Evolutionary conservation across 352 stramenopile genomes (phyloP).

Genomic region (Phytophthora melonis): DNA sequence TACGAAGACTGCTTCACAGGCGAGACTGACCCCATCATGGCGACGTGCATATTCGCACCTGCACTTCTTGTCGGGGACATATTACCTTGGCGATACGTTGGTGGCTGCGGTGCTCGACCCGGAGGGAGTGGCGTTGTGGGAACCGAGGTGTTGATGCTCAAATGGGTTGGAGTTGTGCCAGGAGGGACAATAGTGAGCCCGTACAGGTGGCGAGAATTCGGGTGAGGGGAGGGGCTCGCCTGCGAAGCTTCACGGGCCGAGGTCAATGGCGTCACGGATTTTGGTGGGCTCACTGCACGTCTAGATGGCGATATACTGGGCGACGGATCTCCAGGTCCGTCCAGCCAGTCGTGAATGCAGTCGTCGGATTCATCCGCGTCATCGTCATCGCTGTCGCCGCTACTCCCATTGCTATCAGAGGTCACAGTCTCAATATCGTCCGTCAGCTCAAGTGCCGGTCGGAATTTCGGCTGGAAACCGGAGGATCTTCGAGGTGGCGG

Average conservation of each 20-base stretch:
- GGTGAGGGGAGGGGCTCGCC: slow-evolving; percentile 11
- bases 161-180: slow-evolving; percentile 4
- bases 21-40: slow-evolving; percentile 30
- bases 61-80: slow-evolving; percentile 56
- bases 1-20: slow-evolving; percentile 59
- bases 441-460: slow-evolving; percentile 37
- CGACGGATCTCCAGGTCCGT: slow-evolving; percentile 12
- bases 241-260: slow-evolving; percentile 17
- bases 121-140: slow-evolving; percentile 13
- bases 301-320: neutral
- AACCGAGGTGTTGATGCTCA: neutral
- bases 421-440: slow-evolving; percentile 47
- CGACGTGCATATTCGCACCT: slow-evolving; percentile 18
- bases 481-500: slow-evolving; percentile 18
- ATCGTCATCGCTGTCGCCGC: slow-evolving; percentile 42
- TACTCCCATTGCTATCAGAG: slow-evolving; percentile 31
- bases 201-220: slow-evolving; percentile 32
- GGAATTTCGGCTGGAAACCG: slow-evolving; percentile 41
- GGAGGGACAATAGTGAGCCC: slow-evolving; percentile 31
- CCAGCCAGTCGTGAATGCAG: slow-evolving; percentile 68
- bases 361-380: slow-evolving; percentile 45
- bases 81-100: slow-evolving; percentile 40
- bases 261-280: slow-evolving; percentile 5
- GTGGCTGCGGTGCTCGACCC: slow-evolving; percentile 38
- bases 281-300: slow-evolving; percentile 15